Base-by-base conservation (phyloP, 176 grass and related monocot species). In the Carex kokanica region DNA sequence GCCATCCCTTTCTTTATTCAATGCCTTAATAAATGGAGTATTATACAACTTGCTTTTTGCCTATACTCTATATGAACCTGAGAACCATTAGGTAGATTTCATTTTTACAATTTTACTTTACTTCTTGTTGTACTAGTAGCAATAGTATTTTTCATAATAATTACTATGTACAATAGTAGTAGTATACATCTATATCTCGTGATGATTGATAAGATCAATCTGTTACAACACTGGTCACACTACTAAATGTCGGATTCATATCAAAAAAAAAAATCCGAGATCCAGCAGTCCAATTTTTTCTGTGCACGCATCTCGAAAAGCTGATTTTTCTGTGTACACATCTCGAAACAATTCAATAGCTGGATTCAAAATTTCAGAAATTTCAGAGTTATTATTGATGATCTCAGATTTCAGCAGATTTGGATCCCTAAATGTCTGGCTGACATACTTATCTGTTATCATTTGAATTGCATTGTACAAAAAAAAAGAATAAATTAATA, bases 41-140 rank as follows among this genome's bases (percentile, higher is more conserved):
- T 51, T 74, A 27, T 74, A 43, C 70, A 74, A 51, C 70, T 74
- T 51, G 70, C 70, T 14, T 52, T 71, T 27, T 16, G 43, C 20
- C 43, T 53, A 74, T 52, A 74, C 11, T 74, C 41, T 74, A 18
- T 52, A 53, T 74, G 21, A 74, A 74, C 71, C 45, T 47, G 68
- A 70, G 6, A 71, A 3, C 6, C 16, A 69, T 6, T 41, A 65
- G 4, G 32, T 41, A 40, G 11, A 18, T 40, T 68, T 38, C 15
- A 18, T 18, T 41, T 41, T 7, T 41, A 41, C 38, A 6, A 41
- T 68, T 68, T 40, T 40, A 38, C 32, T 69, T 41, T 17, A 69
- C 13, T 69, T 69, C 36, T 12, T 8, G 34, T 17, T 18, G 32
- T n/a, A 69, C 32, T 9, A 69, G 34, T 71, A 52, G 70, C 41